Evolutionary conservation across 202 grass and related monocot genomes (phyloP).

Genomic region (Bolboschoenoplectus hybrid): DNA sequence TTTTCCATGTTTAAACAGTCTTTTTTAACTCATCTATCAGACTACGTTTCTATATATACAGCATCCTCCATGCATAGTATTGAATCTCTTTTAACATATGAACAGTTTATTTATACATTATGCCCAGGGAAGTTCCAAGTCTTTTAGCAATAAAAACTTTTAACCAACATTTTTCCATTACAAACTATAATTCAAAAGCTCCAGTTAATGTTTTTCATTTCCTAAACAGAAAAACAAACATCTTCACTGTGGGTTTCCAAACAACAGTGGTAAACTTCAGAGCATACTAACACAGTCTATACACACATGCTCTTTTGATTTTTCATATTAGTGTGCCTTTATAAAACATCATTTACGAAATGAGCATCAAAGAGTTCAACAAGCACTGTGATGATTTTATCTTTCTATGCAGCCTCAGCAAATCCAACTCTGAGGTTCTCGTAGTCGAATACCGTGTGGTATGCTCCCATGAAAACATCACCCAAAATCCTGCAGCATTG

Average conservation of each 20-base stretch:
- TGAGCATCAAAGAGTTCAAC: slow-evolving; percentile 8
- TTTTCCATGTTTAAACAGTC: background rate
- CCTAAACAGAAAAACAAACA: slow-evolving; percentile 12
- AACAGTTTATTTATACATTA: background rate
- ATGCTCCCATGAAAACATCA: slow-evolving; percentile 91
- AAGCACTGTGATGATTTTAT: background rate
- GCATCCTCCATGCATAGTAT: background rate
- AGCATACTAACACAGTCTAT: slow-evolving; percentile 23
- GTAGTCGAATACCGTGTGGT: slow-evolving; percentile 95
- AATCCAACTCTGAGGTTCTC: slow-evolving; percentile 80
- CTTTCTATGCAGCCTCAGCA: slow-evolving; percentile 63
- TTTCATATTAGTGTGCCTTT: slow-evolving; percentile 6
- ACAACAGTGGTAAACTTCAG: slow-evolving; percentile 23
- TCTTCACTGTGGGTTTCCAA: slow-evolving; percentile 7
- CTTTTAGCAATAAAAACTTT: background rate
- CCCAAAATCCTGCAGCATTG: slow-evolving; percentile 67
- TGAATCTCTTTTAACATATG: background rate
- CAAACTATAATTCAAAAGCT: slow-evolving; percentile 5
- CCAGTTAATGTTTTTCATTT: slow-evolving; percentile 1
- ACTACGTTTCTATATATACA: background rate
- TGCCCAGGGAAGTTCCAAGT: background rate
- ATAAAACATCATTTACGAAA: slow-evolving; percentile 24
- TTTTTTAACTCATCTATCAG: background rate
- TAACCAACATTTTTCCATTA: background rate
- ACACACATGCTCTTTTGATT: slow-evolving; percentile 29